Percentiles rank a stretch among this genome's conserved stretches.
Evolutionary conservation across 768 basidiomycete species (phyloP).

Genomic region (Porphyrellus cyaneotinctus): DNA sequence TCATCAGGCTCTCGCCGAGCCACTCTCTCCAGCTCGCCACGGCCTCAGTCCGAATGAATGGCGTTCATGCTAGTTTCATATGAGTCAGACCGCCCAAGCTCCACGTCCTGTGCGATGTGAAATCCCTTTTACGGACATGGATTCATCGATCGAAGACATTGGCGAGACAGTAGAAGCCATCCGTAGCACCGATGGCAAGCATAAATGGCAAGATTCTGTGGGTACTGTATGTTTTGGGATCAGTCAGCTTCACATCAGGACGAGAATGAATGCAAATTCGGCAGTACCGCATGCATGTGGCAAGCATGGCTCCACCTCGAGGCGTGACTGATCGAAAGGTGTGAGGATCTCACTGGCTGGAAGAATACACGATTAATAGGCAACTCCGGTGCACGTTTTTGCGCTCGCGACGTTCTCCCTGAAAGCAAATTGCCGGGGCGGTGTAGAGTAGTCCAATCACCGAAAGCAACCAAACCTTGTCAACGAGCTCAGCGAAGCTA

Average conservation of each 20-base stretch:
- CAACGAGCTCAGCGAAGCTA: conserved; percentile 28
- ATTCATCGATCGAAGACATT: conserved; percentile 17
- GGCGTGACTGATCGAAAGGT: conserved; percentile 32
- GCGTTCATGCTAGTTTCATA: conserved; percentile 14
- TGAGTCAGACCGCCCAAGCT: conserved; percentile 24
- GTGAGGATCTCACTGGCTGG: conserved; percentile 28
- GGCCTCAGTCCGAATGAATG: conserved; percentile 17
- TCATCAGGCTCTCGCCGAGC: conserved; percentile 9
- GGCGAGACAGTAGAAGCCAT: conserved; percentile 13
- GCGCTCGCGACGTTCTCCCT: conserved; percentile 9
- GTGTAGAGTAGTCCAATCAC: conserved; percentile 26
- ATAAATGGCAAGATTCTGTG: conserved; percentile 23
- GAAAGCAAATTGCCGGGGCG: conserved; percentile 23
- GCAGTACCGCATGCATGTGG: conserved; percentile 29
- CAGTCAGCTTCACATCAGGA: conserved; percentile 20
- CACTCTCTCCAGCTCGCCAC: conserved; percentile 11
- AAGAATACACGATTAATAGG: conserved; percentile 10
- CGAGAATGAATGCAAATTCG: conserved; percentile 32
- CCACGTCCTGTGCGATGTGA: conserved; percentile 31
- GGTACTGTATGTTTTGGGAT: conserved; percentile 17
- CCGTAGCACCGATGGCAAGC: conserved; percentile 20
- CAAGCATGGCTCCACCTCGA: conserved; percentile 33
- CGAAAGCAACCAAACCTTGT: conserved; percentile 26
- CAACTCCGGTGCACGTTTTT: conserved; percentile 22
- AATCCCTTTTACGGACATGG: conserved; percentile 7